Percentiles rank a stretch among this genome's conserved stretches.
These are phyloP conservation scores for Colletotrichum limetticola DNA, from an alignment of 2,329 filamentous ascomycete genomes.

Conservation along the genomic window DNA sequence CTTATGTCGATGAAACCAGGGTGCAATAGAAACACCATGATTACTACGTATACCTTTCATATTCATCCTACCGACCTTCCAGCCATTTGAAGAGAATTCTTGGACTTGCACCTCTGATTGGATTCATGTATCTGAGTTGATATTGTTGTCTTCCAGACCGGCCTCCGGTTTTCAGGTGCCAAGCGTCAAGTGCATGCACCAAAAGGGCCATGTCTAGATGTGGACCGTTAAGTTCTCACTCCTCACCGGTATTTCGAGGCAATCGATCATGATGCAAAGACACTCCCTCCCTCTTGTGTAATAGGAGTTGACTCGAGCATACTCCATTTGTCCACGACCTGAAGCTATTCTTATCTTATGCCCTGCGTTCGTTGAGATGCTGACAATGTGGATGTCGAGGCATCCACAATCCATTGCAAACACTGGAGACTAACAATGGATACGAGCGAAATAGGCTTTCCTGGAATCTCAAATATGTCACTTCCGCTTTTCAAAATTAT, in stretches of 20 bases:
- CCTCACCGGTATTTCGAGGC: neutral
- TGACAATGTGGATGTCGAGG: neutral
- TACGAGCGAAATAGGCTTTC: neutral
- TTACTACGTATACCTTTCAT: too few species aligned
- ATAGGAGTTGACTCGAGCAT: neutral
- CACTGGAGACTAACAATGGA: neutral
- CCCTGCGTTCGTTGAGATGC: neutral
- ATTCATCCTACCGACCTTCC: too few species aligned
- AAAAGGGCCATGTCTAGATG: neutral
- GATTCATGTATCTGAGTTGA: neutral
- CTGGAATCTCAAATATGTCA: neutral
- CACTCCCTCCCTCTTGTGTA: neutral
- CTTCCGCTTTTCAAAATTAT: neutral
- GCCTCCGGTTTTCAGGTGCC: neutral
- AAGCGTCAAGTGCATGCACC: neutral
- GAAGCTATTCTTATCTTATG: neutral
- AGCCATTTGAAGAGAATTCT: too few species aligned
- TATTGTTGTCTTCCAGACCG: neutral
- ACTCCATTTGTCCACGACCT: too few species aligned
- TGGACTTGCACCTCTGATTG: neutral
- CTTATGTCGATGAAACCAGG: too few species aligned
- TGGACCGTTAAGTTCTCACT: neutral
- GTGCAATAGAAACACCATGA: too few species aligned
- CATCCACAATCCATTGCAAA: too few species aligned
- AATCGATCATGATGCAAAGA: neutral